phyloP scores from a whole-genome alignment of 2,329 filamentous ascomycete species.

The Podosphaera fusca region DNA sequence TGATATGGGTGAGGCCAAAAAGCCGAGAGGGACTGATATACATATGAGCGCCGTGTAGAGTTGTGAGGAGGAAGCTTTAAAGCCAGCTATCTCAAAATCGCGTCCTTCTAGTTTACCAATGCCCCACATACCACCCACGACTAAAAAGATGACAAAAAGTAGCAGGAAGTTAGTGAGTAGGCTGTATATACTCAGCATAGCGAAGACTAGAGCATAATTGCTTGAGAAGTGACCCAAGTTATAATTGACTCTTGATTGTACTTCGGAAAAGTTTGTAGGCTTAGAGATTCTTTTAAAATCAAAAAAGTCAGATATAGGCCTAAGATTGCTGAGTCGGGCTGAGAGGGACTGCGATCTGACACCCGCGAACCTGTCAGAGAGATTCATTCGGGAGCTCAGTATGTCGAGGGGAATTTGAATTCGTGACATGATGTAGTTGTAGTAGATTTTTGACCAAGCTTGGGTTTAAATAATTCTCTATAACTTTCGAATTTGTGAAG shows the following conservation, averaged over 20 bases:
- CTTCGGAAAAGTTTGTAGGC: constrained; percentile 71
- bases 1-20: constrained; percentile 64
- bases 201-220: constrained; percentile 89
- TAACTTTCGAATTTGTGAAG: too few species aligned
- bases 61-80: constrained; percentile 72
- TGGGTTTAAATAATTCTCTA: too few species aligned
- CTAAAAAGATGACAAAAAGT: constrained; percentile 79
- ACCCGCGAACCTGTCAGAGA: constrained; percentile 63
- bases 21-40: constrained; percentile 60
- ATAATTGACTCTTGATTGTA: constrained; percentile 87
- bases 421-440: constrained; percentile 41
- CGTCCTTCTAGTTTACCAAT: constrained; percentile 77
- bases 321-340: constrained; percentile 76
- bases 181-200: constrained; percentile 90
- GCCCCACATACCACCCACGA: constrained; percentile 67
- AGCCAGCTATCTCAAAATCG: constrained; percentile 67
- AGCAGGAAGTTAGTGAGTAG: constrained; percentile 69
- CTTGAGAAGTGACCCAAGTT: constrained; percentile 93
- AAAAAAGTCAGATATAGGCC: constrained; percentile 78
- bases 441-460: not conserved
- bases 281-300: constrained; percentile 92
- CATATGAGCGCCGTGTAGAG: constrained; percentile 76
- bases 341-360: constrained; percentile 58
- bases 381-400: constrained; percentile 73
- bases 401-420: constrained; percentile 85